Percentiles rank a stretch among this genome's conserved stretches.
phyloP scores from a whole-genome alignment of 2,329 filamentous ascomycete genomes.

The Sporothrix inflata region DNA sequence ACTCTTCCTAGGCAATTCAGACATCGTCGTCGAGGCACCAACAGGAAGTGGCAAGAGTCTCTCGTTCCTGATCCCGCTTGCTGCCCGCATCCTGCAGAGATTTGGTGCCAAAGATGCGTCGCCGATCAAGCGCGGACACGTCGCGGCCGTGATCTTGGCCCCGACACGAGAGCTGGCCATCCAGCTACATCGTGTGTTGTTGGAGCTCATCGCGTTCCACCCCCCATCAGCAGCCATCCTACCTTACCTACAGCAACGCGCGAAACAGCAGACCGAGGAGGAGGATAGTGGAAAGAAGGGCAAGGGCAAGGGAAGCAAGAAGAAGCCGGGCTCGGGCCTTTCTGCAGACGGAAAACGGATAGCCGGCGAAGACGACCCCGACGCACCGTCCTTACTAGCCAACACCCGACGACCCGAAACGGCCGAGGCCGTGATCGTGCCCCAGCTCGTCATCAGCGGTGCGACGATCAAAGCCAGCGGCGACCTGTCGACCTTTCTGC shows the following conservation, averaged over 20 bases:
- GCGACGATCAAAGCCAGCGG: slow-evolving; percentile 72
- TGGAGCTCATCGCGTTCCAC: slow-evolving; percentile 81
- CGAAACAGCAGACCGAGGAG: slow-evolving; percentile 36
- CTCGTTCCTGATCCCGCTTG: slow-evolving; percentile 76
- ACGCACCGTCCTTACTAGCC: not conserved
- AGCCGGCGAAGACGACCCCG: slow-evolving; percentile 30
- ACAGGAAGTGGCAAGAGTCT: slow-evolving; percentile 92
- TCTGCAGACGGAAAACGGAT: slow-evolving; percentile 33
- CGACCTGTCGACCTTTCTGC: slow-evolving; percentile 83
- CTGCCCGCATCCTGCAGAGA: slow-evolving; percentile 78
- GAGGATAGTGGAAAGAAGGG: not conserved
- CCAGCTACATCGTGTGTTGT: slow-evolving; percentile 83
- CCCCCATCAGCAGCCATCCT: slow-evolving; percentile 71
- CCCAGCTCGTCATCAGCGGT: slow-evolving; percentile 87
- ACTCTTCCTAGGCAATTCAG: slow-evolving; percentile 85
- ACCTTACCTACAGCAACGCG: slow-evolving; percentile 48
- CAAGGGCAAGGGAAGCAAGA: slow-evolving; percentile 48
- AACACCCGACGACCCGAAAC: slow-evolving; percentile 46
- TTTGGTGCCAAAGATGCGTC: slow-evolving; percentile 40
- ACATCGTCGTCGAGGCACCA: slow-evolving; percentile 77
- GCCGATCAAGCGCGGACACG: slow-evolving; percentile 84
- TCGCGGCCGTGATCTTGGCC: slow-evolving; percentile 88
- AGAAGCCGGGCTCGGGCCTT: slow-evolving; percentile 17
- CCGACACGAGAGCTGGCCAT: slow-evolving; percentile 90
- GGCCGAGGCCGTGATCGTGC: slow-evolving; percentile 63